Evolutionary conservation across 148 eudicot species (phyloP).

Genomic region (Fagopyrum tataricum): DNA sequence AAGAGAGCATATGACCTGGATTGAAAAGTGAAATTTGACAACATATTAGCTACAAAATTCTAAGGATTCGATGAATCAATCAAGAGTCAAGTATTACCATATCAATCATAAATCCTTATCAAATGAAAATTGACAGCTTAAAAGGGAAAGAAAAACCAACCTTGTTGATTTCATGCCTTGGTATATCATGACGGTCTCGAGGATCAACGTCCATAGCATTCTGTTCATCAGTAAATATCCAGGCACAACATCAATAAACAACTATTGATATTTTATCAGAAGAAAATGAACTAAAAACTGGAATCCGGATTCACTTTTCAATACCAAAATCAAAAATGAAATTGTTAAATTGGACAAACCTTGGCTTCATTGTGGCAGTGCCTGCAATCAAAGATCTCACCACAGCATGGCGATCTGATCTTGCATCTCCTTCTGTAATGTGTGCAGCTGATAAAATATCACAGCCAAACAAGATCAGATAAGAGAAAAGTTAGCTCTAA

Average conservation of each 20-base stretch:
- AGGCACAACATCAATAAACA: background rate
- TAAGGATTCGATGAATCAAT: background rate
- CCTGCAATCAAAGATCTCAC: conserved; percentile 62
- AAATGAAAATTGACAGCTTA: background rate
- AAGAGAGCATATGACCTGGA: conserved; percentile 69
- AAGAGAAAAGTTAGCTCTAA: background rate
- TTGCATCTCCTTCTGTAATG: conserved; percentile 76
- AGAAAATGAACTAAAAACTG: background rate
- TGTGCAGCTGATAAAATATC: conserved; percentile 35
- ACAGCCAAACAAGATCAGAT: background rate
- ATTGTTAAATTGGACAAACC: conserved; percentile 24
- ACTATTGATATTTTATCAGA: background rate
- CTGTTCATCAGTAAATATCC: conserved; percentile 28
- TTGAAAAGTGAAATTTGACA: background rate
- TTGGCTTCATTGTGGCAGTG: conserved; percentile 81
- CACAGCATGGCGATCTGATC: conserved; percentile 81
- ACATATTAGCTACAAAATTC: background rate
- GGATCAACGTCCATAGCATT: conserved; percentile 54
- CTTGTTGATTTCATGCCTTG: conserved; percentile 54
- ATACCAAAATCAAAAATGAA: conserved; percentile 3
- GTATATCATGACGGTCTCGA: conserved; percentile 52
- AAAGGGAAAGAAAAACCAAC: conserved; percentile 23
- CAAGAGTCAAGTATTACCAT: background rate
- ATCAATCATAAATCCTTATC: background rate
- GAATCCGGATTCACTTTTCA: background rate